A percentile compares a stretch with the other conserved stretches of the same genome.
Evolutionary conservation across 1,139 yeast genomes (phyloP).

Genomic region (Geotrichum armillariae): DNA sequence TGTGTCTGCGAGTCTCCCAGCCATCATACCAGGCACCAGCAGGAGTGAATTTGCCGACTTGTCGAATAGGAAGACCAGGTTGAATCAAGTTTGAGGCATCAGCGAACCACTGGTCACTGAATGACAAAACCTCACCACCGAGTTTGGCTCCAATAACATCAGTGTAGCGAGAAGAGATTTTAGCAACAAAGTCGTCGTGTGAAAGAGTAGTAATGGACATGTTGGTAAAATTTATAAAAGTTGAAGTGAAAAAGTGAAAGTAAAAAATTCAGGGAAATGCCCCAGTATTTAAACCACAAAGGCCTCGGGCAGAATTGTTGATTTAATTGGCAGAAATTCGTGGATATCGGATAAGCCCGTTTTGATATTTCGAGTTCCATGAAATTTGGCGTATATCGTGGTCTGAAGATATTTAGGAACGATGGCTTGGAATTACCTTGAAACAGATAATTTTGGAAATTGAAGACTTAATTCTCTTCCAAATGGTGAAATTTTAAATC

Average conservation of each 20-base stretch:
- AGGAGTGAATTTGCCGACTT: slow-evolving; percentile 72
- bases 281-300: not conserved
- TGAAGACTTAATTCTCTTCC: no score
- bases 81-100: slow-evolving; percentile 85
- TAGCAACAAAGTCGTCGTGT: slow-evolving; percentile 19
- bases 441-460: no score
- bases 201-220: slow-evolving; percentile 16
- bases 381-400: slow-evolving; percentile 5
- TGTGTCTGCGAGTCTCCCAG: slow-evolving; percentile 97
- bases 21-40: slow-evolving; percentile 98
- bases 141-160: slow-evolving; percentile 80
- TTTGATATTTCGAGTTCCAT: not conserved
- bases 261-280: not conserved
- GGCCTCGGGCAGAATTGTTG: not conserved
- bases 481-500: no score
- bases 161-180: slow-evolving; percentile 20
- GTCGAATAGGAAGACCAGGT: slow-evolving; percentile 76
- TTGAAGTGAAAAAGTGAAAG: not conserved
- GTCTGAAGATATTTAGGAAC: not conserved
- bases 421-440: no score
- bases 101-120: slow-evolving; percentile 94
- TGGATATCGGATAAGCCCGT: slow-evolving; percentile 12
- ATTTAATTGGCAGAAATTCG: not conserved
- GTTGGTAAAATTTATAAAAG: not conserved
- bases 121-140: slow-evolving; percentile 69